Evolutionary conservation across 106 monocot species (phyloP), one percentile per base, ranked within the genome.

Genomic region (Narthecium ossifragum): DNA sequence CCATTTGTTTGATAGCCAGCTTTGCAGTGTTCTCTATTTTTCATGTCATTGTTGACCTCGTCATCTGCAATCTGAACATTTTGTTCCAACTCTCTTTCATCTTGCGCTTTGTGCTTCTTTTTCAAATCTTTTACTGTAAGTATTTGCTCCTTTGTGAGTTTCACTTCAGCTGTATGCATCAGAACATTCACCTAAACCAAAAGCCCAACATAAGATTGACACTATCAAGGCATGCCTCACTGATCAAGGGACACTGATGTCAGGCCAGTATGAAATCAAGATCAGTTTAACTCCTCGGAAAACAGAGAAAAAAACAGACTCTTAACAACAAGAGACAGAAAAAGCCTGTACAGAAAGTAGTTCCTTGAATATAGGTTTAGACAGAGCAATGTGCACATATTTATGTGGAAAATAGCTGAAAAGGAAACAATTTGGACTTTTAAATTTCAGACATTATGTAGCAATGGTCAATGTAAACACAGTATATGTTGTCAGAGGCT

Each of bases 121-220:
- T 84, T 84, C 69, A 89, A 60, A 23, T 61, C 60, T 46, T 39
- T 60, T 38, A 89, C 75, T 31, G 68, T 72, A 17, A 11, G 29
- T 46, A 41, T 50, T 66, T 80, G 84, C 28, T 75, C 56, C 27
- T 24, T 11, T 18, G 62, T 49, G 26, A 59, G 57, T 60, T 55
- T 30, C 28, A 78, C 78, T 43, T 84, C 80, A 38, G 75, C 69
- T 52, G 67, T 72, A 70, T 89, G 84, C 80, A 85, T 70, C 70
- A 89, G 59, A 65, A 81, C 67, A 67, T 88, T 83, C 20, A 83
- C 83, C 88, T 88, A 37, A 43, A 59, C 4, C 12, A 25, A 62
- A 66, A 73, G 27, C 24, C 14, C 14, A 29, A 34, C 23, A 22
- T n/a, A 24, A 52, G 5, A 11, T 13, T 2, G 9, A 17, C 28